Percentiles rank a stretch among this genome's conserved stretches.
Conservation (phyloP, 495 filamentous ascomycete genomes). For the Cercophora sp. region DNA sequence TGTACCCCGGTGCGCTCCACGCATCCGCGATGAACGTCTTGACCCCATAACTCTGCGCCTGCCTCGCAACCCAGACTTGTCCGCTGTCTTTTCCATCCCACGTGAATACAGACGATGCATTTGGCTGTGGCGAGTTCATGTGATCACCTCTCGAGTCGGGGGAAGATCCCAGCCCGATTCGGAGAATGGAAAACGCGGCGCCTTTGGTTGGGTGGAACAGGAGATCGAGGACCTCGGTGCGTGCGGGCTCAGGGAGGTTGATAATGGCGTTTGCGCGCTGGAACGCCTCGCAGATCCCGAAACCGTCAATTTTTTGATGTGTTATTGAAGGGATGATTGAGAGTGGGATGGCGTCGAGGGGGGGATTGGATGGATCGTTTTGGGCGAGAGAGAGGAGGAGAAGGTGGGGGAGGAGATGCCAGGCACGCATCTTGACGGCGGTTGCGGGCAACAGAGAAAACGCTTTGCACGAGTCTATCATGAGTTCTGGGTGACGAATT, state of each 20-base stretch:
- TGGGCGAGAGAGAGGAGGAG: too few species aligned
- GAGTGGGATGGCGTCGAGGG: not conserved
- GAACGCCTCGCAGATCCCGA: slow-evolving; percentile 51
- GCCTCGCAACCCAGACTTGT: slow-evolving; percentile 49
- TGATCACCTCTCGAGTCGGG: slow-evolving; percentile 20
- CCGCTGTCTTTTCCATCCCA: slow-evolving; percentile 46
- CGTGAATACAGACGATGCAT: slow-evolving; percentile 23
- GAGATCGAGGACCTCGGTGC: slow-evolving; percentile 39
- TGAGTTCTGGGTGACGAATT: too few species aligned
- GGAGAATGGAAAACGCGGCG: slow-evolving; percentile 51
- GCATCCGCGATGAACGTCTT: slow-evolving; percentile 50
- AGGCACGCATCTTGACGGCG: too few species aligned
- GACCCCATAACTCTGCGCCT: slow-evolving; percentile 42
- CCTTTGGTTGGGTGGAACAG: slow-evolving; percentile 45
- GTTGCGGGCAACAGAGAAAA: too few species aligned
- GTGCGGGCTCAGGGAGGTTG: slow-evolving; percentile 20
- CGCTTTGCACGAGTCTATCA: too few species aligned
- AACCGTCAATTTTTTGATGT: slow-evolving; percentile 44
- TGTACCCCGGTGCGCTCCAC: slow-evolving; percentile 54
- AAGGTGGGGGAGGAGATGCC: too few species aligned
- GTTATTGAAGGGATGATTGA: not conserved
- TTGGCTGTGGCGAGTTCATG: slow-evolving; percentile 39
- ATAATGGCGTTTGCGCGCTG: slow-evolving; percentile 41
- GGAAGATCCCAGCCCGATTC: slow-evolving; percentile 45
- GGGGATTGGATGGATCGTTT: too few species aligned